Evolutionary conservation across 2,329 filamentous ascomycete genomes (phyloP), one percentile per base, ranked within the genome.

Genomic region (Monilinia fructicola): DNA sequence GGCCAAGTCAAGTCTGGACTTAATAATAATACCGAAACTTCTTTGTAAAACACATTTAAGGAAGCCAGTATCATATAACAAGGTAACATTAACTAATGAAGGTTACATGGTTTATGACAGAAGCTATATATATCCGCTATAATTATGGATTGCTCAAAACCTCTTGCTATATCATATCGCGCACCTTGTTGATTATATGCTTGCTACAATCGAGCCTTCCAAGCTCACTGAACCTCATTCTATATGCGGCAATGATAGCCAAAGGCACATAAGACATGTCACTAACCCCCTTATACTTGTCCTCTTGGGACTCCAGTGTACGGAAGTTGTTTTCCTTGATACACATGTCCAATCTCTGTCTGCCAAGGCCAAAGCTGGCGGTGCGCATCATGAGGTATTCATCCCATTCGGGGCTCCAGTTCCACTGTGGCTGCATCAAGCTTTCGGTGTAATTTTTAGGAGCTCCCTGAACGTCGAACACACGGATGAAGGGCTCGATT

Each of bases 301-400:
- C 21, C 12, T 11, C 21, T 7, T 11, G n/a, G 3, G 21, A 28
- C 31, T 18, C 28, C 4, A 5, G 4, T 10, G 28, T 50, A 26
- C 11, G 21, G 23, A 50, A 60, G 1, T 38, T 23, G 3, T 50
- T 18, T 5, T 63, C 50, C 12, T 21, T 55, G 3, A 62, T 16
- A 48, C 65, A 67, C 65, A 67, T 64, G 52, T 67, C 65, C 35
- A 52, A 63, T 9, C 52, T 21, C 54, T 67, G 59, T n/a, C 28
- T 55, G 21, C 65, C 65, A 38, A 56, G 52, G 5, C 65, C 65
- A 50, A 64, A 67, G 7, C 65, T 67, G 2, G 65, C 65, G 18
- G 65, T 52, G 16, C 65, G 65, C 65, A 67, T 67, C 10, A 67
- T 4, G 1, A 67, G 12, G 26, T n/a, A 16, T 21, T 10, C 21